A percentile compares a stretch with the other conserved stretches of the same genome.
Conservation (phyloP, 441 rosid genomes). For the Aquilaria agallochum region DNA sequence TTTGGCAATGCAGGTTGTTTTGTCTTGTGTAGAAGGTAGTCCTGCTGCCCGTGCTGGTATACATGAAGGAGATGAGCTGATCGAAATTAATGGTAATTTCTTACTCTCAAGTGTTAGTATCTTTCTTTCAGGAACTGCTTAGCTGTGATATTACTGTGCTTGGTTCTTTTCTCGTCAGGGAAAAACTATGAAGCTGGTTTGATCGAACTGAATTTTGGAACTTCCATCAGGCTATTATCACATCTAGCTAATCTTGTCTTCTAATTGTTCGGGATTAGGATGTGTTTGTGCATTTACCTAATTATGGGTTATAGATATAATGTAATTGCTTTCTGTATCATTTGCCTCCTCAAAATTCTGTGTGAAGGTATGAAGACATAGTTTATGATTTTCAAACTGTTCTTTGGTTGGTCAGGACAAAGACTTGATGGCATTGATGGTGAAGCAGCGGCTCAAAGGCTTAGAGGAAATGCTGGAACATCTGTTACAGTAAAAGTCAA, state of each 20-base stretch:
- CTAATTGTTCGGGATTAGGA: too few relatives aligned
- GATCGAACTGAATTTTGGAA: background rate
- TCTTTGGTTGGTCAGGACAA: constrained; percentile 47
- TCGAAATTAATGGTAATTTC: constrained; percentile 84
- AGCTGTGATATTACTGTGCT: background rate
- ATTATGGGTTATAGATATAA: too few relatives aligned
- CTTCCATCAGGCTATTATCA: background rate
- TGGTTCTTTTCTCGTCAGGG: constrained; percentile 1
- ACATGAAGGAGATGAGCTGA: constrained; percentile 74
- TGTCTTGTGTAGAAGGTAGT: constrained; percentile 77
- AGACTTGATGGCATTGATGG: constrained; percentile 61
- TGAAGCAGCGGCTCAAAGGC: constrained; percentile 83
- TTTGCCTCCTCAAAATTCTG: too few relatives aligned
- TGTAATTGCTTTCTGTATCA: too few relatives aligned
- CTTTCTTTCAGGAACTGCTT: background rate
- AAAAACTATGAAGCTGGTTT: background rate
- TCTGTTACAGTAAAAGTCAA: constrained; percentile 68
- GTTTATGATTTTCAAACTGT: background rate
- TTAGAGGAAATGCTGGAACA: constrained; percentile 86
- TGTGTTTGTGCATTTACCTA: too few relatives aligned
- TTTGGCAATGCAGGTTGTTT: constrained; percentile 55
- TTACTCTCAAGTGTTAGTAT: constrained; percentile 2
- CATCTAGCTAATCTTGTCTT: constrained; percentile 1
- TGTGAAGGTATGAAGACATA: background rate
- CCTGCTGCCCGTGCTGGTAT: constrained; percentile 92